Evolutionary conservation across 768 basidiomycete species (phyloP), one percentile per base, ranked within the genome.

Genomic region (Suillus bovinus): DNA sequence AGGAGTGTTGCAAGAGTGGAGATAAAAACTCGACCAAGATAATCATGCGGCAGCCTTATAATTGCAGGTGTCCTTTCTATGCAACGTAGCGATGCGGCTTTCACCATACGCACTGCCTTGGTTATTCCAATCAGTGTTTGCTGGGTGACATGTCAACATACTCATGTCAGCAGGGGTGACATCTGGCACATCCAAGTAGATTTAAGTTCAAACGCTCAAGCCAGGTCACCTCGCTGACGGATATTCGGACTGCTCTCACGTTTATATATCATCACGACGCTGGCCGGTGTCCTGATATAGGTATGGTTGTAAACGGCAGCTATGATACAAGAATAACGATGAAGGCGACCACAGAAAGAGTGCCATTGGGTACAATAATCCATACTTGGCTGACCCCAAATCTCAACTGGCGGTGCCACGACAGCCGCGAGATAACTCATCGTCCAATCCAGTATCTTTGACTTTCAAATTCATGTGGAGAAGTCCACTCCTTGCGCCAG

Each of bases 401-500:
- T 38, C 59, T 63, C 66, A 52, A 36, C 34, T 27, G 53, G 33
- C 46, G 49, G 59, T 39, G 34, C 49, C 49, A 50, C 59, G 29
- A 55, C 29, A 54, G 20, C 52, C 59, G 59, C 59, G 24, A 50
- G 34, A 60, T 50, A 16, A 36, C 54, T 27, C 34, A 16, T 53
- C 27, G 58, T 27, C 58, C 39, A 55, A 50, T 50, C 47, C n/a
- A 59, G 49, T 24, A 14, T 57, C 52, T 55, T 36, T 13, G 52
- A 54, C 38, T 46, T 62, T 27, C 29, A 62, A 62, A 58, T 59
- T 61, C 77, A 85, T 39, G 82, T 67, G 34, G 83, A 73, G 76
- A 99, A 99, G 66, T 84, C 86, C 64, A 99, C 94, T 9, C 96
- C 96, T 75, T 99, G 96, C 0, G 96, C 96, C 39, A 99, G 80